phyloP scores from a whole-genome alignment of 2,329 filamentous ascomycete species.

The Colletotrichum agaves region DNA sequence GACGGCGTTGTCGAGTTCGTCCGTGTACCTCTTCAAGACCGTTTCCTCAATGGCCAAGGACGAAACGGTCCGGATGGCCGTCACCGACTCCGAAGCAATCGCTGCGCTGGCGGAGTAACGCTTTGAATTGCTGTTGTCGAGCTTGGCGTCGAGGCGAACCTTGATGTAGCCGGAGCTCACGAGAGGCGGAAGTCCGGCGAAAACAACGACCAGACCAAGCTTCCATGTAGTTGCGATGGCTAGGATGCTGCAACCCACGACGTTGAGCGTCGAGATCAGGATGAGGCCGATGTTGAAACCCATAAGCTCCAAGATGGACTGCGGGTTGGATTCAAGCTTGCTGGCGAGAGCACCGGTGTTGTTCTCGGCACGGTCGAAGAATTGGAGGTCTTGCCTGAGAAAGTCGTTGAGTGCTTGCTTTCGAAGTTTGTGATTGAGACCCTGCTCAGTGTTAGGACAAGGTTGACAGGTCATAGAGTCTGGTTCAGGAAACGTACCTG shows the following conservation, averaged over 20 bases:
- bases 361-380: slow-evolving; percentile 55
- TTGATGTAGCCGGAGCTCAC: slow-evolving; percentile 51
- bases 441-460: background rate
- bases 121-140: slow-evolving; percentile 51
- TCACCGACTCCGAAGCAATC: slow-evolving; percentile 56
- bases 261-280: slow-evolving; percentile 50
- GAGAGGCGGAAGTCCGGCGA: slow-evolving; percentile 52
- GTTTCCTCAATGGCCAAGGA: slow-evolving; percentile 54
- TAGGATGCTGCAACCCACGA: slow-evolving; percentile 52
- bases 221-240: slow-evolving; percentile 59
- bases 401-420: slow-evolving; percentile 46
- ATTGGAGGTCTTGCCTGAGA: slow-evolving; percentile 54
- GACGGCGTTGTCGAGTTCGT: slow-evolving; percentile 46
- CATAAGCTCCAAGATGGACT: slow-evolving; percentile 55
- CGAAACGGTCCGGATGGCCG: slow-evolving; percentile 53
- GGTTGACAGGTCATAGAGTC: background rate
- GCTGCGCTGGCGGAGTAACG: slow-evolving; percentile 50
- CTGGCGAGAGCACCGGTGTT: slow-evolving; percentile 51
- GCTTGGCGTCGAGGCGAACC: slow-evolving; percentile 52
- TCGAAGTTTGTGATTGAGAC: slow-evolving; percentile 43
- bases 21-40: slow-evolving; percentile 45
- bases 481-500: slow-evolving; percentile 38
- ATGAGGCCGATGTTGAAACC: slow-evolving; percentile 54
- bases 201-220: slow-evolving; percentile 59
- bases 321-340: slow-evolving; percentile 50